phyloP scores from a whole-genome alignment of 371 early-diverging fungal species.

The Gilbertella persicaria region DNA sequence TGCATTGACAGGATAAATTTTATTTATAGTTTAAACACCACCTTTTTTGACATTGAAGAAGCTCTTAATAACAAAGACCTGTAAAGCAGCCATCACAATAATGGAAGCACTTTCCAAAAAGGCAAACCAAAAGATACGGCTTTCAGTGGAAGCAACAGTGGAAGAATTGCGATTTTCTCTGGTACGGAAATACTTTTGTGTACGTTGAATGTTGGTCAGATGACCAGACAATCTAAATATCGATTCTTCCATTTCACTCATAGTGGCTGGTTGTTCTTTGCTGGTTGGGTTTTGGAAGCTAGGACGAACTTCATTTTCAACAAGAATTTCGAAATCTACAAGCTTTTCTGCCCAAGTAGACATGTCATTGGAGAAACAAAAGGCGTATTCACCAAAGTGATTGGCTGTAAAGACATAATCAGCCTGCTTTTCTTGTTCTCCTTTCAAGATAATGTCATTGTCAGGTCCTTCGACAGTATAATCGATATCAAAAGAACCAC shows the following conservation, averaged over 20 bases:
- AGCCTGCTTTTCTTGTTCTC: constrained; percentile 82
- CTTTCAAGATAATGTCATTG: constrained; percentile 57
- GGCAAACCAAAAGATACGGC: constrained; percentile 88
- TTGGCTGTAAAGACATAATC: constrained; percentile 86
- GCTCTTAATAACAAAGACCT: constrained; percentile 82
- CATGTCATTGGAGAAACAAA: constrained; percentile 90
- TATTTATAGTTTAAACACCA: constrained; percentile 49
- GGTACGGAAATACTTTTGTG: constrained; percentile 84
- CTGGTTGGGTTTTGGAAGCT: constrained; percentile 5
- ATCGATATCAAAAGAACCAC: constrained; percentile 90
- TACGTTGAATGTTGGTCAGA: constrained; percentile 65
- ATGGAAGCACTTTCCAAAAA: constrained; percentile 73
- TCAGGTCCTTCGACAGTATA: constrained; percentile 75
- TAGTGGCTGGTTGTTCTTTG: constrained; percentile 18
- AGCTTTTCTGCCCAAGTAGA: constrained; percentile 85
- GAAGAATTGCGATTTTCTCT: constrained; percentile 87
- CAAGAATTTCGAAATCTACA: constrained; percentile 85
- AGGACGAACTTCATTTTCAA: constrained; percentile 73
- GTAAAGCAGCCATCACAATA: constrained; percentile 76
- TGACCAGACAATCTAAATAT: constrained; percentile 56
- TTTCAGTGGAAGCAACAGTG: constrained; percentile 83
- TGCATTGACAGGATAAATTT: too few relatives aligned
- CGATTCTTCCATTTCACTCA: constrained; percentile 69
- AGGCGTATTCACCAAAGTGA: constrained; percentile 81
- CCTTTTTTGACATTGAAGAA: constrained; percentile 73